A percentile compares a stretch with the other conserved stretches of the same genome.
phyloP scores from a whole-genome alignment of 192 early-diverging fungal species.

The Coemansia javaensis region DNA sequence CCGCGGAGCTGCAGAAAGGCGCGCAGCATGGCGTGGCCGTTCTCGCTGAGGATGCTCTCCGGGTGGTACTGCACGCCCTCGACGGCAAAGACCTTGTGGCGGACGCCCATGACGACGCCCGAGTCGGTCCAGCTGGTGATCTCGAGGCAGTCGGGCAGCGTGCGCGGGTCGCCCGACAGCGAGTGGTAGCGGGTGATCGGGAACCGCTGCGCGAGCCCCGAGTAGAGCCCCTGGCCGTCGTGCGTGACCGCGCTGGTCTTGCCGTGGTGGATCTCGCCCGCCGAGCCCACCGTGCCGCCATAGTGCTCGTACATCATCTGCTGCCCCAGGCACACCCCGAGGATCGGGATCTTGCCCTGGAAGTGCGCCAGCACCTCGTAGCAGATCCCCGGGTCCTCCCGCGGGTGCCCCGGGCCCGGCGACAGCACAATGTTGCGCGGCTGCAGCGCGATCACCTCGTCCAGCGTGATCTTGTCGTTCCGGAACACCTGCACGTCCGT shows the following conservation, averaged over 20 bases:
- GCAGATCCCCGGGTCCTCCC: constrained; percentile 85
- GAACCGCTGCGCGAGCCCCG: constrained; percentile 77
- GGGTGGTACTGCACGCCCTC: constrained; percentile 99
- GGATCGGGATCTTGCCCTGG: constrained; percentile 91
- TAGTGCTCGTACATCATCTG: constrained; percentile 97
- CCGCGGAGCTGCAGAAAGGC: constrained; percentile 88
- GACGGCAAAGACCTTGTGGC: constrained; percentile 82
- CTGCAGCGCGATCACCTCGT: constrained; percentile 72
- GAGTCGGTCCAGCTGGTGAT: constrained; percentile 81
- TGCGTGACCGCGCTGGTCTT: constrained; percentile 90
- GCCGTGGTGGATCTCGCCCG: constrained; percentile 97
- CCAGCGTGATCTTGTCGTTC: constrained; percentile 90
- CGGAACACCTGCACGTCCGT: constrained; percentile 85
- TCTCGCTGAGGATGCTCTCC: constrained; percentile 92
- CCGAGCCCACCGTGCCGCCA: constrained; percentile 86
- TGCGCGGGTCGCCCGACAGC: constrained; percentile 77
- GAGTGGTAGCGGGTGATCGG: constrained; percentile 96
- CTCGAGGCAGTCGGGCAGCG: constrained; percentile 77
- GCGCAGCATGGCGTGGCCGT: constrained; percentile 78
- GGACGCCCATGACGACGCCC: constrained; percentile 89
- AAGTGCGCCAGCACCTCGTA: constrained; percentile 80
- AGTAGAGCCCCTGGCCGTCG: constrained; percentile 85
- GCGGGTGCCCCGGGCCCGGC: constrained; percentile 94
- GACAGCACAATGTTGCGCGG: constrained; percentile 95
- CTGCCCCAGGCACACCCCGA: constrained; percentile 96